phyloP scores from a whole-genome alignment of 225 moss, liverwort and hornwort genomes.

The Anthoceros angustus region DNA sequence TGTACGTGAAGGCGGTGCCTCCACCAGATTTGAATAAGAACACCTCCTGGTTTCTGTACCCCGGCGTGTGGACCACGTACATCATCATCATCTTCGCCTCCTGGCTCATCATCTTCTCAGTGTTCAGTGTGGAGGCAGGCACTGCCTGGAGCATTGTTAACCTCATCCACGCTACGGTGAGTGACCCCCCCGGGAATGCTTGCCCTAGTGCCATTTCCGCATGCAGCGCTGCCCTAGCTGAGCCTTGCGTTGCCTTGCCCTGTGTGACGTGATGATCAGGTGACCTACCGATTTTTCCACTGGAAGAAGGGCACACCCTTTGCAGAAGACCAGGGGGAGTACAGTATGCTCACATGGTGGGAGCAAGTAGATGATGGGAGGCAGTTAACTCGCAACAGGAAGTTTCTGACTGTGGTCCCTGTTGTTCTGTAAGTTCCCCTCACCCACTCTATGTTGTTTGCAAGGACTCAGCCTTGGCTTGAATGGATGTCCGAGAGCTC shows the following conservation, averaged over 20 bases:
- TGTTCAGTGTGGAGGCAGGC: constrained; percentile 74
- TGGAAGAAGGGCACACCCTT: constrained; percentile 98
- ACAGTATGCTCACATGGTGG: constrained; percentile 97
- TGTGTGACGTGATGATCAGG: constrained; percentile 28
- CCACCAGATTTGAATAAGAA: constrained; percentile 99
- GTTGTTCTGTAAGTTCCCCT: constrained; percentile 62
- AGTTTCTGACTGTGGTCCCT: constrained; percentile 93
- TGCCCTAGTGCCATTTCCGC: background rate
- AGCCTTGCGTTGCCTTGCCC: background rate
- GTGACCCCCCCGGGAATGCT: background rate
- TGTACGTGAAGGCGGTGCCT: constrained; percentile 85
- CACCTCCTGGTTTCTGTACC: constrained; percentile 97
- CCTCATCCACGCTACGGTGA: constrained; percentile 78
- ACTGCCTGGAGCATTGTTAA: constrained; percentile 94
- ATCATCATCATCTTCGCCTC: constrained; percentile 82
- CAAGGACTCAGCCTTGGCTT: background rate
- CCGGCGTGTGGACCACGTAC: constrained; percentile 95
- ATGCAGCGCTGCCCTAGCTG: no score
- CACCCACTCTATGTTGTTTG: constrained; percentile 3
- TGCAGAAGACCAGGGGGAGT: constrained; percentile 96
- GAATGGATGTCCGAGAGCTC: no score
- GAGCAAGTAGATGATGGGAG: constrained; percentile 98
- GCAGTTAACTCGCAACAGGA: constrained; percentile 96
- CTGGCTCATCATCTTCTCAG: constrained; percentile 83
- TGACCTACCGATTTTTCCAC: constrained; percentile 91